Conservation (phyloP, 139 green algal species). For the Raphidocelis subcapitata region DNA sequence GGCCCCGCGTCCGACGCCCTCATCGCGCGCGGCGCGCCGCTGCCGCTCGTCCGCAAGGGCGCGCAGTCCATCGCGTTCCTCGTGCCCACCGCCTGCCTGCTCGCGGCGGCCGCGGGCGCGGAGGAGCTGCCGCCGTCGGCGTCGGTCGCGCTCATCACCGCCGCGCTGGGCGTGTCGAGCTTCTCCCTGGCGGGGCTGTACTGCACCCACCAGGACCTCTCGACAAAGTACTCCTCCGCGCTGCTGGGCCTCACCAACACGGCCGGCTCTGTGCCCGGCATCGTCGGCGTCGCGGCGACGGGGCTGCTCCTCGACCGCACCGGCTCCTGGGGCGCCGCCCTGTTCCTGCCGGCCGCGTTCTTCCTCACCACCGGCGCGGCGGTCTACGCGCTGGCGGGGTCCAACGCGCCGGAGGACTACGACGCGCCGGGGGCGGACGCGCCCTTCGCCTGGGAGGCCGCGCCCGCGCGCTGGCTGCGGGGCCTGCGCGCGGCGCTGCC, state of each 20-base stretch:
- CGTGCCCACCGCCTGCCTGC: conserved; percentile 75
- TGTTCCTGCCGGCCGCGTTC: conserved; percentile 73
- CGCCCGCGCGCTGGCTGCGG: not conserved
- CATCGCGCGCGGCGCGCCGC: conserved; percentile 61
- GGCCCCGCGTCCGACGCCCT: conserved; percentile 76
- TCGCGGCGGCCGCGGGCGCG: conserved; percentile 24
- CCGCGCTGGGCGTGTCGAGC: conserved; percentile 73
- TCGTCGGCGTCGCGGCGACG: conserved; percentile 82
- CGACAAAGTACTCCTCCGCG: conserved; percentile 82
- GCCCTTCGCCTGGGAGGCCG: conserved; percentile 20
- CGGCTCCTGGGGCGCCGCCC: conserved; percentile 68
- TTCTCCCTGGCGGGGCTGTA: conserved; percentile 92
- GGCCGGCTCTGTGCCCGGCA: conserved; percentile 81
- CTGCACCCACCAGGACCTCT: conserved; percentile 97
- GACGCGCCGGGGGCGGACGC: conserved; percentile 14
- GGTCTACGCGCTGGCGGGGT: conserved; percentile 31
- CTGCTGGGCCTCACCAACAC: conserved; percentile 97
- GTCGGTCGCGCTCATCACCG: conserved; percentile 63
- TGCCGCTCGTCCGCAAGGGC: conserved; percentile 80
- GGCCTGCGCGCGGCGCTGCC: no score
- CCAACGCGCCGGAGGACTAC: conserved; percentile 34
- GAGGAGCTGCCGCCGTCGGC: not conserved
- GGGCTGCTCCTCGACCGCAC: conserved; percentile 71
- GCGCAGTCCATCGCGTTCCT: conserved; percentile 88
- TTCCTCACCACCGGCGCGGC: conserved; percentile 28